Conservation (phyloP, 1,139 yeast genomes). For the Sugiyamaella japonica region DNA sequence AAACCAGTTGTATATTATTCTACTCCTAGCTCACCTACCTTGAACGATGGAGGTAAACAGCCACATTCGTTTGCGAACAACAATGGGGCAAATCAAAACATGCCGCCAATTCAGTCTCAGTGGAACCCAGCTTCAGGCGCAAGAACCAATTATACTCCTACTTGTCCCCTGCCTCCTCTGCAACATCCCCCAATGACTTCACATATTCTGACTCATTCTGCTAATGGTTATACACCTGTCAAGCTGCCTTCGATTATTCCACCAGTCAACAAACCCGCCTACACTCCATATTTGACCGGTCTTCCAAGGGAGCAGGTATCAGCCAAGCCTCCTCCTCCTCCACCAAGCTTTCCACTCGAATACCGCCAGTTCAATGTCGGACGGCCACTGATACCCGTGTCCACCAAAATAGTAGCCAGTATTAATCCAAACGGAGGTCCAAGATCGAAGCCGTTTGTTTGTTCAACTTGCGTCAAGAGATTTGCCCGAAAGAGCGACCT, state of each 20-base stretch:
- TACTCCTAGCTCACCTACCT: neutral
- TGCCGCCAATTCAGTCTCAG: constrained; percentile 1
- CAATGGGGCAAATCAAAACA: neutral
- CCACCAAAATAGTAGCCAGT: neutral
- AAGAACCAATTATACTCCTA: neutral
- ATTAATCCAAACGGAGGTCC: no score
- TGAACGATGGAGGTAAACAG: neutral
- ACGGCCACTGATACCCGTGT: neutral
- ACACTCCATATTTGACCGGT: neutral
- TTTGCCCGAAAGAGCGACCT: constrained; percentile 66
- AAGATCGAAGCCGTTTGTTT: constrained; percentile 29
- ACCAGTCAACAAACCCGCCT: neutral
- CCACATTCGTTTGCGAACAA: neutral
- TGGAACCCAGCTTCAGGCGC: neutral
- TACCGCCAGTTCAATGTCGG: constrained; percentile 7
- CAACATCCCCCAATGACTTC: neutral
- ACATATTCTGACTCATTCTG: neutral
- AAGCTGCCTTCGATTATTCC: constrained; percentile 2
- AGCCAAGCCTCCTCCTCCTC: constrained; percentile 5
- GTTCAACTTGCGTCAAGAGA: constrained; percentile 38
- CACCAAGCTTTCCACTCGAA: constrained; percentile 8
- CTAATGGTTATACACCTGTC: neutral
- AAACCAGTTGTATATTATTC: neutral
- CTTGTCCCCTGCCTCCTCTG: neutral
- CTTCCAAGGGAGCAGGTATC: neutral